Conservation (phyloP, 768 basidiomycete species). For the Zangia roseola region DNA sequence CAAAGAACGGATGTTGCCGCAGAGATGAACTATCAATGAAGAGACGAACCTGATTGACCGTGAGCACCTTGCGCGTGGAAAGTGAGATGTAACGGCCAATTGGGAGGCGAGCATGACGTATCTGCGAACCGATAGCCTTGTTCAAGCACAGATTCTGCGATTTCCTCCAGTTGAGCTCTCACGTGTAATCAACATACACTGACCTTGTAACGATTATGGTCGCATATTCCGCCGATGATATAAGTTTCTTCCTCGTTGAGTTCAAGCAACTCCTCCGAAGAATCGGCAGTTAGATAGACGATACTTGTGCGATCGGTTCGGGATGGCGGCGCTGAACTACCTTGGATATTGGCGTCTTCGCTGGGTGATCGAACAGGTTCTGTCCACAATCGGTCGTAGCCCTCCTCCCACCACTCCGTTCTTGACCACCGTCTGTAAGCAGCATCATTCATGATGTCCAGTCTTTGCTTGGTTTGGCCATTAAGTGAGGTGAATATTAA, state of each 20-base stretch:
- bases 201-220: conserved; percentile 96
- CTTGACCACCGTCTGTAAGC: conserved; percentile 78
- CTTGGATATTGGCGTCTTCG: conserved; percentile 4
- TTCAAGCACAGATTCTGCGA: conserved; percentile 82
- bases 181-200: background rate
- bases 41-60: conserved; percentile 79
- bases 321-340: background rate
- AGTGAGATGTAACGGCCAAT: conserved; percentile 90
- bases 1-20: background rate
- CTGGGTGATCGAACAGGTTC: conserved; percentile 1
- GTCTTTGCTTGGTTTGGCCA: conserved; percentile 62
- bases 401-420: conserved; percentile 81
- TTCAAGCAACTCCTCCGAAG: conserved; percentile 80
- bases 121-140: conserved; percentile 71
- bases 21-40: background rate
- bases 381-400: conserved; percentile 70
- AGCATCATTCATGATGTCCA: conserved; percentile 64
- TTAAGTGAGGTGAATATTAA: conserved; percentile 81
- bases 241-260: conserved; percentile 85
- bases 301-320: conserved; percentile 47
- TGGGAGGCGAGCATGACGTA: conserved; percentile 87
- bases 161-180: conserved; percentile 14
- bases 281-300: conserved; percentile 94
- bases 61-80: conserved; percentile 91
- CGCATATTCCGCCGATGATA: conserved; percentile 93